These are phyloP conservation scores for Jatropha multifida DNA, from an alignment of 441 rosid genomes.

Conservation along the genomic window DNA sequence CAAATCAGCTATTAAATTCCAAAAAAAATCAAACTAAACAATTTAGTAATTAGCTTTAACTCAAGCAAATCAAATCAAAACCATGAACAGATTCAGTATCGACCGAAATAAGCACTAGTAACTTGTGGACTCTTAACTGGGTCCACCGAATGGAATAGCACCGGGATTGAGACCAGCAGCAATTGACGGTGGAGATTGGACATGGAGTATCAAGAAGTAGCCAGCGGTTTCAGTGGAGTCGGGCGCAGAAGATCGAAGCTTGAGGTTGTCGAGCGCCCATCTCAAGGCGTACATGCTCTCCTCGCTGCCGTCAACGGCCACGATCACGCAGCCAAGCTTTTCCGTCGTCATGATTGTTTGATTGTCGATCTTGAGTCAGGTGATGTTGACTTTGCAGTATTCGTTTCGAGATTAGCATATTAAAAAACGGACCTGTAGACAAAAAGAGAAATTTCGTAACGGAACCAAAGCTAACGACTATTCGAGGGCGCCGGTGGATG, in stretches of 20 bases:
- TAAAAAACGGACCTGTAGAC: not conserved
- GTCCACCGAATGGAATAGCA: conserved; percentile 82
- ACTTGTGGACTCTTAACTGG: conserved; percentile 42
- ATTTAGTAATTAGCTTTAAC: not conserved
- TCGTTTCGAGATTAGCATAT: not conserved
- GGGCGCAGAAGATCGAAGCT: conserved; percentile 56
- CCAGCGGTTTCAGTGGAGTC: conserved; percentile 41
- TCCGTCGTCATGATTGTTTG: conserved; percentile 45
- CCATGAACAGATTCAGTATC: not conserved
- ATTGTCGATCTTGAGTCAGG: not conserved
- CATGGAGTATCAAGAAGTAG: conserved; percentile 64
- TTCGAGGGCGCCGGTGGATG: not conserved
- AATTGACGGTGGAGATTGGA: conserved; percentile 76
- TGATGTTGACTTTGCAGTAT: not conserved
- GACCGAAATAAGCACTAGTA: not conserved
- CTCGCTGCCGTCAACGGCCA: conserved; percentile 89
- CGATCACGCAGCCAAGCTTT: conserved; percentile 59
- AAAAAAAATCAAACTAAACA: not conserved
- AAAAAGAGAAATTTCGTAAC: not conserved
- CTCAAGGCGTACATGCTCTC: conserved; percentile 84
- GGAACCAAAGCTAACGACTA: not conserved
- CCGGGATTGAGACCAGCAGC: conserved; percentile 78
- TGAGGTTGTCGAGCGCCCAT: conserved; percentile 77
- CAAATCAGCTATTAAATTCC: conserved; percentile 44
- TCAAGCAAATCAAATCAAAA: not conserved